Evolutionary conservation across 306 rosid genomes (phyloP).

Genomic region (Luffa acutangula): DNA sequence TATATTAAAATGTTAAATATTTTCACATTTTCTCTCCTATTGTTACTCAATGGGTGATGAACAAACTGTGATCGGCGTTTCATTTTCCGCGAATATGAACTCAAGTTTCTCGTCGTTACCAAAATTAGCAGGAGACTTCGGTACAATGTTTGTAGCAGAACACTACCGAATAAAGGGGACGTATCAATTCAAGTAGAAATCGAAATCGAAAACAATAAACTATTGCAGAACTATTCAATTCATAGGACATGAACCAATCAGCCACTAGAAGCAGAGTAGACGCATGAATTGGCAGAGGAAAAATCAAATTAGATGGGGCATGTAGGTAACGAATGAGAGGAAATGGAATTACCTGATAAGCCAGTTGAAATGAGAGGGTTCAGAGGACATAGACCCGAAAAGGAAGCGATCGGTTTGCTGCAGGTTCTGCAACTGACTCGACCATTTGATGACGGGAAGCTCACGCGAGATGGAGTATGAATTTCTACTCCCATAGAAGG

Average conservation of each 20-base stretch:
- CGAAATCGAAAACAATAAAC: not conserved
- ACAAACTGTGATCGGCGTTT: not conserved
- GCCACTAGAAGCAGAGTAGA: not conserved
- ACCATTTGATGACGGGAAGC: constrained; percentile 5
- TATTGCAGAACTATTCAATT: not conserved
- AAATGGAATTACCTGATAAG: constrained; percentile 38
- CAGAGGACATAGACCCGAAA: constrained; percentile 52
- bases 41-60: not conserved
- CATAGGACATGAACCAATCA: not conserved
- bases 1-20: no score
- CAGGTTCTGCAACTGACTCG: constrained; percentile 20
- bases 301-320: not conserved
- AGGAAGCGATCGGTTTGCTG: constrained; percentile 31
- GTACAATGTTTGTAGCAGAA: not conserved
- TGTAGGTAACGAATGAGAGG: not conserved
- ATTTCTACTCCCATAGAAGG: constrained; percentile 21
- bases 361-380: constrained; percentile 21
- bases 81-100: not conserved
- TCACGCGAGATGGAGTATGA: constrained; percentile 7
- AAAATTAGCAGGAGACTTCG: not conserved
- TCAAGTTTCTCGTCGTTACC: not conserved
- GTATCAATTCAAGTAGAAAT: not conserved
- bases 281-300: not conserved
- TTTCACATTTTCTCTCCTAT: not conserved
- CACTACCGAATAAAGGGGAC: not conserved